Evolutionary conservation across 2,329 filamentous ascomycete genomes (phyloP), one percentile per base, ranked within the genome.

Genomic region (Beauveria bassiana): DNA sequence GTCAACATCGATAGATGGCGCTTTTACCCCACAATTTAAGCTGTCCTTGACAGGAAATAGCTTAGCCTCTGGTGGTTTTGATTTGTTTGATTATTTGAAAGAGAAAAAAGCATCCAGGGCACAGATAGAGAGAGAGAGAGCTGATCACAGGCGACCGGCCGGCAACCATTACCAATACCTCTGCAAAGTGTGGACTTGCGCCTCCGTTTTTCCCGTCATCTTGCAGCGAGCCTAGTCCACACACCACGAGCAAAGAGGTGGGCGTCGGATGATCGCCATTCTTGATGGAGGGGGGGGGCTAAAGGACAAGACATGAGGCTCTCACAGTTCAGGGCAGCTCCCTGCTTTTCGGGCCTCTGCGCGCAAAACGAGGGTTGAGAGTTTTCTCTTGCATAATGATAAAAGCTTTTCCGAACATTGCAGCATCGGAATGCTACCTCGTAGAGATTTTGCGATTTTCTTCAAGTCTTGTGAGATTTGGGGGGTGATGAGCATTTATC

Each of bases 1-100:
- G 61, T 63, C 61, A 63, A 63, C 61, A 20, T 56, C 52, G 43
- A 53, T 20, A 59, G 49, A 53, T 59, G 34, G 57, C 50, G 50
- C 31, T 28, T 12, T 28, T 6, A 2, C 58, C 22, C 49, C 58
- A 61, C 57, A 61, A 16, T 54, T 61, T 54, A 61, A 61, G 42
- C 49, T 54, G 58, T 8, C 46, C 5, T 45, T 22, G 20, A 28
- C 58, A 42, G 47, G 47, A 54, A 54, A 28, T n/a, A 43, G 58
- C 18, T 31, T 61, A 61, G 58, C 42, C 28, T 53, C 45, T 42
- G 10, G 10, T 20, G 14, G 12, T 31, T 31, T n/a, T n/a, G 5
- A 26, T 54, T 42, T n/a, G n/a, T 16, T 42, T 43, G 26, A 43
- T 52, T 31, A 12, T 20, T 16, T 2, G 22, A 16, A 16, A 14